phyloP scores from a whole-genome alignment of 768 basidiomycete species.

The Sporobolomyces pararoseus region DNA sequence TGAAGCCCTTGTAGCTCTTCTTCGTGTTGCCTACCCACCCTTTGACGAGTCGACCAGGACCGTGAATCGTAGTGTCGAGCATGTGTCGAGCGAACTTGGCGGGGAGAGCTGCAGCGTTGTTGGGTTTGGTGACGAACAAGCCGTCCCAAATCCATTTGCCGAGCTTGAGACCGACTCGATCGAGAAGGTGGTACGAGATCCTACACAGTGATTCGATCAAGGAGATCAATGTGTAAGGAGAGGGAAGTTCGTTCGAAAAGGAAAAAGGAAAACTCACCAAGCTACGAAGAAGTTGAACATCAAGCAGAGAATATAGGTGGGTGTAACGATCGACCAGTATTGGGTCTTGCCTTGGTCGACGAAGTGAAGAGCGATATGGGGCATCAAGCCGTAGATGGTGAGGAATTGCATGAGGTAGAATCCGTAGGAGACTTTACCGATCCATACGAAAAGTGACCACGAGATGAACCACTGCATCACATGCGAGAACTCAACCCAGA shows the following conservation, averaged over 20 bases:
- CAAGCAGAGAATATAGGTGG: conserved; percentile 46
- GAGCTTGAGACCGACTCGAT: conserved; percentile 47
- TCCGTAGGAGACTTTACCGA: conserved; percentile 48
- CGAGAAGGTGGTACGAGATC: conserved; percentile 47
- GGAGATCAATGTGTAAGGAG: background rate
- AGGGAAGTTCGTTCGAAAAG: background rate
- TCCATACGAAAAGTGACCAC: conserved; percentile 47
- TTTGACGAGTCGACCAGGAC: conserved; percentile 35
- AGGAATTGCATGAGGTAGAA: conserved; percentile 49
- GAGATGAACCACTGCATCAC: conserved; percentile 48
- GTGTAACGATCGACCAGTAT: conserved; percentile 46
- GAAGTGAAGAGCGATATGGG: conserved; percentile 46
- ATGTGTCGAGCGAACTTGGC: conserved; percentile 42
- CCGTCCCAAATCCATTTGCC: conserved; percentile 49
- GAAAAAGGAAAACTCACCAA: conserved; percentile 31
- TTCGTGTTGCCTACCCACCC: conserved; percentile 14
- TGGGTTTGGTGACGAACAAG: conserved; percentile 47
- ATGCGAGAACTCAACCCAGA: conserved; percentile 47
- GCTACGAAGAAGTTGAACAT: conserved; percentile 47
- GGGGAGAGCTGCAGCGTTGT: conserved; percentile 44
- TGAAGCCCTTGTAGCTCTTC: conserved; percentile 22
- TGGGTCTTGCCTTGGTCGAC: conserved; percentile 29
- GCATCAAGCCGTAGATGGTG: conserved; percentile 47
- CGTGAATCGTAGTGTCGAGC: conserved; percentile 39
- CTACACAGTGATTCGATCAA: conserved; percentile 3